A percentile compares a stretch with the other conserved stretches of the same genome.
phyloP scores from a whole-genome alignment of 179 eudicot genomes.

The Drosera spatulata region DNA sequence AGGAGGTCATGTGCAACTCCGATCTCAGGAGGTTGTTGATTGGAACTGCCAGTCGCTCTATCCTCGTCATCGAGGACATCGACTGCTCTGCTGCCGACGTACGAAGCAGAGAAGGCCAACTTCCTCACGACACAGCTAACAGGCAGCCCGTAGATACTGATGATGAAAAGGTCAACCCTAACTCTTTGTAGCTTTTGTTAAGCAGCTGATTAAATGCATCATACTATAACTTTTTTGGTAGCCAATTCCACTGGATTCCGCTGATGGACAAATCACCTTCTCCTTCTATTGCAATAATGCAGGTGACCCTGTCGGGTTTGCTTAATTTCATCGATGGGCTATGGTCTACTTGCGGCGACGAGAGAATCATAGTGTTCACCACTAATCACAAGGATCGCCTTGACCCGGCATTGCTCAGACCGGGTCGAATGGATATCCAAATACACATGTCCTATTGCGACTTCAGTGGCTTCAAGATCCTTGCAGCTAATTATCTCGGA shows the following conservation, averaged over 20 bases:
- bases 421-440: background rate
- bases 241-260: too few relatives aligned
- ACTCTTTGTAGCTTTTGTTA: too few relatives aligned
- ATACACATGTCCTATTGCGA: conserved; percentile 24
- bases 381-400: too few relatives aligned
- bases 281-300: too few relatives aligned
- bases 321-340: too few relatives aligned
- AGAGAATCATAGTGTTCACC: too few relatives aligned
- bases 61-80: conserved; percentile 11
- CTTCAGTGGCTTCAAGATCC: conserved; percentile 16
- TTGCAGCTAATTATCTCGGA: conserved; percentile 23
- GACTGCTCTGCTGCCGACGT: conserved; percentile 8
- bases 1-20: background rate
- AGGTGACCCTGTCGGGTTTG: too few relatives aligned
- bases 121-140: background rate
- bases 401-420: too few relatives aligned
- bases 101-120: background rate
- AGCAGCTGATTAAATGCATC: too few relatives aligned
- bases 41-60: conserved; percentile 5
- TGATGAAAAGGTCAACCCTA: background rate
- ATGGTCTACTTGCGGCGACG: too few relatives aligned
- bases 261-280: too few relatives aligned
- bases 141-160: background rate
- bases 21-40: conserved; percentile 7
- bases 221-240: too few relatives aligned